Conservation (phyloP, 2,329 filamentous ascomycete species). For the Basipetospora chlamydospora region DNA sequence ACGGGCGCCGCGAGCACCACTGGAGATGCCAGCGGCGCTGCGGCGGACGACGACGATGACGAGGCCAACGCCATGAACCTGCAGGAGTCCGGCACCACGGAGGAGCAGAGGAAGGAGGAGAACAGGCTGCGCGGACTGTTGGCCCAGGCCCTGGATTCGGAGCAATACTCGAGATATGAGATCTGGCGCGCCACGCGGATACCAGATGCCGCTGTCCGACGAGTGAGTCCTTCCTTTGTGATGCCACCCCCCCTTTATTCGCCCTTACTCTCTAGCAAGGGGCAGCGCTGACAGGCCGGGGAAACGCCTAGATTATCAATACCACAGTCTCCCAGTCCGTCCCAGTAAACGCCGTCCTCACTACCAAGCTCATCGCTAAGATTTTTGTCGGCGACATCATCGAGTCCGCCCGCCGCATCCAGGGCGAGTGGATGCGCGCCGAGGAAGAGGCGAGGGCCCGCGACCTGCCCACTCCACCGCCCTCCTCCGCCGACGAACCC, state of each 20-base stretch:
- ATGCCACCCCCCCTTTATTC: neutral
- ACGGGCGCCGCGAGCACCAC: too few species aligned
- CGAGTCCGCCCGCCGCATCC: conserved; percentile 54
- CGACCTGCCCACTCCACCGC: conserved; percentile 31
- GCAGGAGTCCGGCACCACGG: conserved; percentile 40
- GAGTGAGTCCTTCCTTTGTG: conserved; percentile 29
- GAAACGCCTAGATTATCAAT: conserved; percentile 65
- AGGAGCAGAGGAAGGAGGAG: conserved; percentile 54
- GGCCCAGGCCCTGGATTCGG: conserved; percentile 47
- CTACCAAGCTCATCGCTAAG: conserved; percentile 64
- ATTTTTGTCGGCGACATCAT: conserved; percentile 65
- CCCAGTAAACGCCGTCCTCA: conserved; percentile 55
- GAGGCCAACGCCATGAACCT: conserved; percentile 24
- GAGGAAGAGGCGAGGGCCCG: conserved; percentile 40
- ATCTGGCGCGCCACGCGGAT: conserved; percentile 56
- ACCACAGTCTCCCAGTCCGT: conserved; percentile 70
- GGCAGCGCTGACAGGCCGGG: too few species aligned
- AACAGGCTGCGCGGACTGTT: conserved; percentile 43
- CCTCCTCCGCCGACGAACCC: conserved; percentile 10
- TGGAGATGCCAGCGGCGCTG: conserved; percentile 25
- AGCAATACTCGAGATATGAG: conserved; percentile 57
- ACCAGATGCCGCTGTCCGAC: conserved; percentile 52
- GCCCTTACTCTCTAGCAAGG: too few species aligned
- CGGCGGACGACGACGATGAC: conserved; percentile 40
- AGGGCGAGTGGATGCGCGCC: conserved; percentile 53